Percentiles rank a stretch among this genome's conserved stretches.
Conservation (phyloP, 257 asterid genomes). For the Solanum clarkiae region DNA sequence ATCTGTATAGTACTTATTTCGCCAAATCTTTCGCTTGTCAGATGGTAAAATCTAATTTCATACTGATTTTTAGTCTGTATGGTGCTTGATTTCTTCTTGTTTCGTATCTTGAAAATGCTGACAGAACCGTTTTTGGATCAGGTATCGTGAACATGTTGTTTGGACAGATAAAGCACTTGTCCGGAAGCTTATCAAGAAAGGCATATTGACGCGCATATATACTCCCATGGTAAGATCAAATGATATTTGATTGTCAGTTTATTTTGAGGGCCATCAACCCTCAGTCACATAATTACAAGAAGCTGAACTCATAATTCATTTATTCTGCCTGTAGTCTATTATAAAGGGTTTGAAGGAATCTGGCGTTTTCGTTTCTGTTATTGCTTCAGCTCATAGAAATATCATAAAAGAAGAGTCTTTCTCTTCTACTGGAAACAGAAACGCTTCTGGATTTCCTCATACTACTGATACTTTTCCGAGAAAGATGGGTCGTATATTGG, state of each 20-base stretch:
- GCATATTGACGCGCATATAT: conserved; percentile 23
- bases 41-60: neutral
- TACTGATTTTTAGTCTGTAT: neutral
- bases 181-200: conserved; percentile 15
- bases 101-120: neutral
- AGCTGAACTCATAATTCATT: neutral
- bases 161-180: conserved; percentile 21
- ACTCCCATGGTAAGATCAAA: conserved; percentile 23
- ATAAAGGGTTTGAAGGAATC: conserved; percentile 28
- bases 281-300: neutral
- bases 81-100: neutral
- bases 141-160: conserved; percentile 34
- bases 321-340: conserved; percentile 15
- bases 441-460: neutral
- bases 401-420: neutral
- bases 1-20: neutral
- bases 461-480: neutral
- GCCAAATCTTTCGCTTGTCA: neutral
- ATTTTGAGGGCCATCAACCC: neutral
- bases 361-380: conserved; percentile 19
- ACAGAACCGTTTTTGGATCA: neutral
- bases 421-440: neutral
- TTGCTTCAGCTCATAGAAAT: conserved; percentile 10
- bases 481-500: conserved; percentile 1
- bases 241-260: neutral